phyloP scores from a whole-genome alignment of 2,329 filamentous ascomycete genomes.

The Grosmannia penicillata region DNA sequence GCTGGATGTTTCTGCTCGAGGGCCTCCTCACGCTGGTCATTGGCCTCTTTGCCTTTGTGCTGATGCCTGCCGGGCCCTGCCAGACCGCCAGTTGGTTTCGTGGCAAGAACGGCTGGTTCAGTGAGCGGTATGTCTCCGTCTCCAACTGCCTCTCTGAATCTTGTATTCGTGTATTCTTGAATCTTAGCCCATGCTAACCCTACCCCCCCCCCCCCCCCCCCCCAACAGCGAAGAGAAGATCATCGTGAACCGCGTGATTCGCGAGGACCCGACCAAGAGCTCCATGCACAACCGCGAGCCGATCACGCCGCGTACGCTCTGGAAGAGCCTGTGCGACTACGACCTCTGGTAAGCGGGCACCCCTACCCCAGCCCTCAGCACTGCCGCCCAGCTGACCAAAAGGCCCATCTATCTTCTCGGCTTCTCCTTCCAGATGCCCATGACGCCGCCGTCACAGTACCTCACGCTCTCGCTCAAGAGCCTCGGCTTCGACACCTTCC shows the following conservation, averaged over 20 bases:
- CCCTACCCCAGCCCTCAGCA: not conserved
- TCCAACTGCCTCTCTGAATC: not conserved
- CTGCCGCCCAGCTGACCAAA: not conserved
- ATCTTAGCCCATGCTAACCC: no score
- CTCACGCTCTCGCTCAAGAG: conserved; percentile 42
- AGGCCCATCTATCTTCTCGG: conserved; percentile 38
- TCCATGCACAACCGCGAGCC: conserved; percentile 46
- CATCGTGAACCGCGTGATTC: conserved; percentile 41
- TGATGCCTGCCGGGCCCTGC: conserved; percentile 37
- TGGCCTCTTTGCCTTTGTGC: conserved; percentile 35
- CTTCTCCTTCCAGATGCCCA: conserved; percentile 37
- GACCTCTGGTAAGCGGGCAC: conserved; percentile 10
- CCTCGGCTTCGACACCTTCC: conserved; percentile 44
- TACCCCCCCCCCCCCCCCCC: no score
- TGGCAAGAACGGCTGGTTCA: conserved; percentile 44
- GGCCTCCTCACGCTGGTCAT: conserved; percentile 31
- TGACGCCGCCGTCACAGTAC: conserved; percentile 32
- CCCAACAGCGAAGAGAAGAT: conserved; percentile 41
- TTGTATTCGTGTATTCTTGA: no score
- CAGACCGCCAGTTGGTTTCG: conserved; percentile 40
- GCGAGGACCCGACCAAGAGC: conserved; percentile 45
- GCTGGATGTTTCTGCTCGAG: conserved; percentile 34
- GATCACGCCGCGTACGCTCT: conserved; percentile 33
- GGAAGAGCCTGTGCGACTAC: conserved; percentile 30
- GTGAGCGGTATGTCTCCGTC: conserved; percentile 21